phyloP scores from a whole-genome alignment of 2,329 filamentous ascomycete species.

The Colletotrichum cuscutae region DNA sequence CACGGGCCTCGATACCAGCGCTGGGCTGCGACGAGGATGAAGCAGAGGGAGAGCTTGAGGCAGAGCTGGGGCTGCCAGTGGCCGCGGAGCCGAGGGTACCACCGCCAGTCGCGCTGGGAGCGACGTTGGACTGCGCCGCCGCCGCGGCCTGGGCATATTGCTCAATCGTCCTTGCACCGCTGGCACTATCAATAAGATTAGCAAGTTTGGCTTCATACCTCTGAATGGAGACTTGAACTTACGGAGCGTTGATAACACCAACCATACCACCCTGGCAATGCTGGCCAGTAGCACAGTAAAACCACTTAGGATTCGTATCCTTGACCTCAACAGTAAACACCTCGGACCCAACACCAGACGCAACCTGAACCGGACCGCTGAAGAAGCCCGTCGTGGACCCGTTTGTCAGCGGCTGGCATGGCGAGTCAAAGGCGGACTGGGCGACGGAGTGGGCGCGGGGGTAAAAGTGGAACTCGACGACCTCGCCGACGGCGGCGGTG shows the following conservation, averaged over 20 bases:
- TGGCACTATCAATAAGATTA: background rate
- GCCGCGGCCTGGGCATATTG: conserved; percentile 20
- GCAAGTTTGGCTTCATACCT: background rate
- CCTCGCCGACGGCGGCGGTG: conserved; percentile 59
- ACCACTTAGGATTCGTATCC: conserved; percentile 68
- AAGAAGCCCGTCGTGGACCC: conserved; percentile 55
- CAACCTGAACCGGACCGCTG: conserved; percentile 54
- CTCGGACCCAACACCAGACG: conserved; percentile 36
- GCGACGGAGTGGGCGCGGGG: conserved; percentile 69
- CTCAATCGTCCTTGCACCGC: conserved; percentile 16
- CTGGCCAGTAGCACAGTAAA: conserved; percentile 68
- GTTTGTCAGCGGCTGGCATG: conserved; percentile 64
- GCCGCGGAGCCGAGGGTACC: conserved; percentile 28
- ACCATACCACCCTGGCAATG: conserved; percentile 73
- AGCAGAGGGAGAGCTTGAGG: background rate
- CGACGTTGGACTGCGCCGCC: conserved; percentile 26
- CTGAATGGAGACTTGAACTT: background rate
- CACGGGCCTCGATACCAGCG: conserved; percentile 27
- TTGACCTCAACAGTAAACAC: conserved; percentile 40
- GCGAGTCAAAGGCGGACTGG: conserved; percentile 68
- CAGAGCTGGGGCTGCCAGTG: conserved; percentile 13
- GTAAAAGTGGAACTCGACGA: conserved; percentile 57
- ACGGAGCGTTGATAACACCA: conserved; percentile 49
- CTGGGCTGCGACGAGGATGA: conserved; percentile 2
- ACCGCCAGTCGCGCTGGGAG: conserved; percentile 26